Evolutionary conservation across 768 basidiomycete species (phyloP).

Genomic region (Pleurotus giganteus): DNA sequence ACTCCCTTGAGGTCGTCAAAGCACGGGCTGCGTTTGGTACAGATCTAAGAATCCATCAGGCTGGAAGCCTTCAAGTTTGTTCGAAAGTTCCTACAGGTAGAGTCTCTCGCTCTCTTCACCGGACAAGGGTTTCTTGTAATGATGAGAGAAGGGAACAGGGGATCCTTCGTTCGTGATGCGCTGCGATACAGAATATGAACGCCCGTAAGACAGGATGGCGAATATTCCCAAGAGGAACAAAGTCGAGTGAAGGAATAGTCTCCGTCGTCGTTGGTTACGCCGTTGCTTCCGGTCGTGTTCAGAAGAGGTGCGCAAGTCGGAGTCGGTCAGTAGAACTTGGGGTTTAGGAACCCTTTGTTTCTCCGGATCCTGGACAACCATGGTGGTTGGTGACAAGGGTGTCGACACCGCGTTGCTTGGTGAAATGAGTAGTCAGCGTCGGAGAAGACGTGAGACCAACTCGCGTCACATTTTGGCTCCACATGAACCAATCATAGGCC

Average conservation of each 20-base stretch:
- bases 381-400: background rate
- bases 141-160: background rate
- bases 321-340: background rate
- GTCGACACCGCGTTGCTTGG: background rate
- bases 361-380: conserved; percentile 1
- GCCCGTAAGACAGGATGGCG: background rate
- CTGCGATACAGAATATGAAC: background rate
- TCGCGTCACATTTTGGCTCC: background rate
- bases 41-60: conserved; percentile 33
- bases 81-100: conserved; percentile 20
- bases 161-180: background rate
- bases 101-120: conserved; percentile 22
- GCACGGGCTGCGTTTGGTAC: conserved; percentile 60
- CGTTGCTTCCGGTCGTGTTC: background rate
- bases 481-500: background rate
- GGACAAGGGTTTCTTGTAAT: conserved; percentile 10
- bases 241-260: background rate
- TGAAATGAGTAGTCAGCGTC: background rate
- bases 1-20: conserved; percentile 50
- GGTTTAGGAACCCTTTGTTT: background rate
- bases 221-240: background rate
- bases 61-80: background rate
- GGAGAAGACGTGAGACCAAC: conserved; percentile 4
- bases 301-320: background rate
- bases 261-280: background rate